Percentiles rank a stretch among this genome's conserved stretches.
Evolutionary conservation across 108 stramenopile genomes (phyloP).

Genomic region (Discostella stelligeroides): DNA sequence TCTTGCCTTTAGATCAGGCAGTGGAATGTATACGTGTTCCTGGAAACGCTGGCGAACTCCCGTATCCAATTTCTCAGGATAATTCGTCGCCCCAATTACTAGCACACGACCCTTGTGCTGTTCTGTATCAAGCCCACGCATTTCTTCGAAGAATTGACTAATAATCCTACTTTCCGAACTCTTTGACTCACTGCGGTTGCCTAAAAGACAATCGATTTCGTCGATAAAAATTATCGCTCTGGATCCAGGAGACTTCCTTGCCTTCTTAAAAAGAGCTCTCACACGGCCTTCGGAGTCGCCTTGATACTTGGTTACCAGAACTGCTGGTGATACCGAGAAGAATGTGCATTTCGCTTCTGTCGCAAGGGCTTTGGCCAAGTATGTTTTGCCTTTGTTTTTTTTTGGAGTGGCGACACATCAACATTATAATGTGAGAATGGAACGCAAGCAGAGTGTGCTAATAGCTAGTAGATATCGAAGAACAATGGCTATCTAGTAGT

Average conservation of each 20-base stretch:
- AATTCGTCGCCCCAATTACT: slow-evolving; percentile 96
- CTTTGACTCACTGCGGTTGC: slow-evolving; percentile 91
- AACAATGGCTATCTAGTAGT: too few relatives aligned
- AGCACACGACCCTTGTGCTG: slow-evolving; percentile 76
- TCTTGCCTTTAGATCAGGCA: slow-evolving; percentile 90
- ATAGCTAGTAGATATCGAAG: not conserved
- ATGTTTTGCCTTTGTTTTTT: slow-evolving; percentile 96
- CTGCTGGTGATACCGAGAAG: slow-evolving; percentile 95
- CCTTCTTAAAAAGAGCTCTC: slow-evolving; percentile 97
- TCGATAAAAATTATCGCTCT: slow-evolving; percentile 97
- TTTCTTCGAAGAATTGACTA: slow-evolving; percentile 99
- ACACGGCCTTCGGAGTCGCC: slow-evolving; percentile 98
- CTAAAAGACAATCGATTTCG: slow-evolving; percentile 91
- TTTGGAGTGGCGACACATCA: slow-evolving; percentile 18
- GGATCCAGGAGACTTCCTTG: slow-evolving; percentile 86
- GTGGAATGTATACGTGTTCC: slow-evolving; percentile 98
- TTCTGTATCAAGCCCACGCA: slow-evolving; percentile 97
- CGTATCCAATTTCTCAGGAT: slow-evolving; percentile 98
- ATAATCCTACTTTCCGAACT: slow-evolving; percentile 90
- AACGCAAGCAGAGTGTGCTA: not conserved
- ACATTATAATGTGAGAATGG: not conserved
- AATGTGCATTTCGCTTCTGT: slow-evolving; percentile 98
- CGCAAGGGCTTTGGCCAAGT: slow-evolving; percentile 98
- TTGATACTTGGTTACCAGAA: slow-evolving; percentile 98
- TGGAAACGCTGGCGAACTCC: slow-evolving; percentile 98